phyloP scores from a whole-genome alignment of 2,329 filamentous ascomycete species.

The Colletotrichum scovillei region DNA sequence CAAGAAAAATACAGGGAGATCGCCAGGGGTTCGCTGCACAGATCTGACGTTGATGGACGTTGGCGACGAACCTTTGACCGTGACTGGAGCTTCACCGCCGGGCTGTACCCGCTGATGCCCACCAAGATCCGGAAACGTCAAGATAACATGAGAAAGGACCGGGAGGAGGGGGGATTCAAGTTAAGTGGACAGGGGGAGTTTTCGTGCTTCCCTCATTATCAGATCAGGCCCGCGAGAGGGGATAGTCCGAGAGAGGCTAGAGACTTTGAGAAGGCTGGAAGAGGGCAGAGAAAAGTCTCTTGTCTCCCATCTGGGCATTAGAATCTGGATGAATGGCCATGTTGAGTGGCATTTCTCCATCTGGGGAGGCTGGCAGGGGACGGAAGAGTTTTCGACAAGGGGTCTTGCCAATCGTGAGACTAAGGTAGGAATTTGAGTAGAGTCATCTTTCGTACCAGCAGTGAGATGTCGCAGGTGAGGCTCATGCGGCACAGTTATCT shows the following conservation, averaged over 20 bases:
- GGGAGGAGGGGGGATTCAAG: neutral
- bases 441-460: neutral
- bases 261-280: neutral
- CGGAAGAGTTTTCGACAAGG: neutral
- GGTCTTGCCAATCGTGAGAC: neutral
- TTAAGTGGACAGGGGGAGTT: neutral
- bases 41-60: constrained; percentile 20
- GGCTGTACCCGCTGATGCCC: neutral
- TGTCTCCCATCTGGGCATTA: neutral
- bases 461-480: neutral
- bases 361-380: neutral
- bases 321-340: constrained; percentile 2
- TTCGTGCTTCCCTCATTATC: constrained; percentile 17
- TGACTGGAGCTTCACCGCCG: constrained; percentile 16
- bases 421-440: neutral
- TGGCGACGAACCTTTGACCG: neutral
- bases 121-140: neutral
- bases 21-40: constrained; percentile 27
- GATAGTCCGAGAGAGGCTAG: neutral
- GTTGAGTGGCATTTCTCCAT: neutral
- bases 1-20: constrained; percentile 8
- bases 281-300: neutral
- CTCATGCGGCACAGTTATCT: neutral
- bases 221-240: constrained; percentile 18
- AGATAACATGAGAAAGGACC: neutral